Conservation (phyloP, 2,329 filamentous ascomycete species). For the Aspergillus sergii region DNA sequence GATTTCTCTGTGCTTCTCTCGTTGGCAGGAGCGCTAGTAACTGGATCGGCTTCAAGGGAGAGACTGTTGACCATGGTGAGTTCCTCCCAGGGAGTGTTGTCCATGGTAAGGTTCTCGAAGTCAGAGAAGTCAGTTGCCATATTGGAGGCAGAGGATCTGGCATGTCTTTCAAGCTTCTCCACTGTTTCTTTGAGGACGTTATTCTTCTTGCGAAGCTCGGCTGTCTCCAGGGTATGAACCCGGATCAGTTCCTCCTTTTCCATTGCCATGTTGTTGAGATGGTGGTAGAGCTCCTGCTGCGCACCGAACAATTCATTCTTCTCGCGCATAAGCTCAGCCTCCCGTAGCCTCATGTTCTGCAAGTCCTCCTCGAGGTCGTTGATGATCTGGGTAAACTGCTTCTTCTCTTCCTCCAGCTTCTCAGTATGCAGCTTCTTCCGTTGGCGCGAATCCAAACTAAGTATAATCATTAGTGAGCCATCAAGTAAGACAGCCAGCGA, state of each 20-base stretch:
- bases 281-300: slow-evolving; percentile 73
- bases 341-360: slow-evolving; percentile 65
- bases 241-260: slow-evolving; percentile 93
- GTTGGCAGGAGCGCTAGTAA: slow-evolving; percentile 34
- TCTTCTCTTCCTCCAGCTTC: slow-evolving; percentile 95
- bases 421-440: slow-evolving; percentile 98
- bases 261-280: slow-evolving; percentile 74
- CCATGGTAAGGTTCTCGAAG: slow-evolving; percentile 83
- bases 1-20: slow-evolving; percentile 42
- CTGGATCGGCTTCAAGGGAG: slow-evolving; percentile 43
- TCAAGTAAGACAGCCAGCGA: neutral
- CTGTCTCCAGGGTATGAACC: slow-evolving; percentile 84
- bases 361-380: slow-evolving; percentile 78
- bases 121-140: slow-evolving; percentile 74
- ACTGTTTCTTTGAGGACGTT: slow-evolving; percentile 72
- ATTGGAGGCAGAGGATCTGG: slow-evolving; percentile 40
- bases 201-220: slow-evolving; percentile 90
- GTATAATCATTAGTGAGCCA: neutral
- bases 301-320: slow-evolving; percentile 68
- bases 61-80: slow-evolving; percentile 74
- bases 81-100: slow-evolving; percentile 75
- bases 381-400: slow-evolving; percentile 78
- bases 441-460: slow-evolving; percentile 89
- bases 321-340: slow-evolving; percentile 54
- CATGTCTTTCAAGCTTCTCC: slow-evolving; percentile 49